A percentile compares a stretch with the other conserved stretches of the same genome.
Conservation (phyloP, 1,284 basidiomycete genomes). For the Fomitopsis pinicola region DNA sequence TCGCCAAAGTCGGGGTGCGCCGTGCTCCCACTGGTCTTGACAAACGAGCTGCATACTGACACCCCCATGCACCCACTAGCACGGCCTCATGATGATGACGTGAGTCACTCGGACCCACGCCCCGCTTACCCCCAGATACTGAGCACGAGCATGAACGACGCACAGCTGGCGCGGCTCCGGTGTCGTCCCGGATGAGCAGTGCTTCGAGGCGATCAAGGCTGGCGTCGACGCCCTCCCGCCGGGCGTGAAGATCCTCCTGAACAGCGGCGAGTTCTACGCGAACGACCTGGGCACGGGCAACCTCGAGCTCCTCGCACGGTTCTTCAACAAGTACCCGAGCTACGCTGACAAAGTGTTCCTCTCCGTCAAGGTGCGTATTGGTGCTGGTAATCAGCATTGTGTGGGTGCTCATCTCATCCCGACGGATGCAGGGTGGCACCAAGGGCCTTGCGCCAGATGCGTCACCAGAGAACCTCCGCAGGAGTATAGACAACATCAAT, state of each 20-base stretch:
- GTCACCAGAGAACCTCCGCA: constrained; percentile 36
- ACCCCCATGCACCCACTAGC: constrained; percentile 13
- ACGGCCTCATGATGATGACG: constrained; percentile 54
- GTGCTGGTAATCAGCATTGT: not conserved
- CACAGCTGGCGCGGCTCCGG: constrained; percentile 28
- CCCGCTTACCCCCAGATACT: constrained; percentile 1
- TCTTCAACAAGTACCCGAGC: constrained; percentile 48
- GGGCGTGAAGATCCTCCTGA: constrained; percentile 41
- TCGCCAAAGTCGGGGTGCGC: constrained; percentile 34
- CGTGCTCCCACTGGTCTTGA: not conserved
- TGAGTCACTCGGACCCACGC: constrained; percentile 5
- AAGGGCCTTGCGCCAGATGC: not conserved
- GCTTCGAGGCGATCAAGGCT: constrained; percentile 58
- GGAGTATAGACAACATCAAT: constrained; percentile 35
- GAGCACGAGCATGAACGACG: not conserved
- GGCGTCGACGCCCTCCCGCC: constrained; percentile 46
- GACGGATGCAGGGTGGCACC: not conserved
- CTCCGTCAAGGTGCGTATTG: constrained; percentile 32
- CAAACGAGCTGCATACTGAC: not conserved
- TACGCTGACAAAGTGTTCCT: constrained; percentile 48
- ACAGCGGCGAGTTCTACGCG: constrained; percentile 44
- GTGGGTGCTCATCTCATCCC: not conserved
- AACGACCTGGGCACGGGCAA: constrained; percentile 31
- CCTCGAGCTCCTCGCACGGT: constrained; percentile 38
- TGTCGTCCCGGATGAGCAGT: constrained; percentile 44